Base-by-base conservation (phyloP, 805 yeast genomes). In the Lipomyces kockii region DNA sequence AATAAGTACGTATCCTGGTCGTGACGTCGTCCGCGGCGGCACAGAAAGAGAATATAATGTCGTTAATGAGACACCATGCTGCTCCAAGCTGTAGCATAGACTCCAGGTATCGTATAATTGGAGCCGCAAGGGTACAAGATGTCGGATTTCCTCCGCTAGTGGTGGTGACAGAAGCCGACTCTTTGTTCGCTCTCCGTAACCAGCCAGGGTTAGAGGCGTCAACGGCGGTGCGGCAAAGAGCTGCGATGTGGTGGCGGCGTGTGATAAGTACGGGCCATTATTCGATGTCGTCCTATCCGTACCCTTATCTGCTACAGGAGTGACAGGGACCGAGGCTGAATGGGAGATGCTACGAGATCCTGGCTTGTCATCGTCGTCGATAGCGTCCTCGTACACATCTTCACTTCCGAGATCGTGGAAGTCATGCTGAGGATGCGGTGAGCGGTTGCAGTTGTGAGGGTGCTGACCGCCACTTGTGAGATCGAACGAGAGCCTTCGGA, bases 51-150 rank as follows among this genome's bases (percentile, higher is more conserved):
- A 80, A 76, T 93, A 94, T 20, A 95, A 78, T 0, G 98, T 92
- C 66, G 85, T 87, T 63, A 94, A 77, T 0, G 97, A 90, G 0
- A 97, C 88, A 0, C 99, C 99, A 76, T 92, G 91, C 77, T 92
- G 97, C 72, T 93, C 98, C 68, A 91, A 78, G n/a, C 95, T 89
- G 76, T 93, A 94, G 2, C 87, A 77, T 60, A 95, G 78, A 5
- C 83, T 78, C 99, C 98, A 95, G 5, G 84, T 84, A 51, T 89
- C 88, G 68, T 86, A 86, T 29, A 94, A 81, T 76, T 92, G 97
- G 52, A 90, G 80, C 58, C 98, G 81, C 3, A 91, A 83, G 0
- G 98, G 97, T 67, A 95, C 76, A 62, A 91, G 83, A 34, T 82
- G 80, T 57, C 97, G 82, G 46, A 94, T 83, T 63, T 91, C 92